These are phyloP conservation scores for Scenedesmus sp. DNA, from an alignment of 163 green algal species.

Conservation along the genomic window DNA sequence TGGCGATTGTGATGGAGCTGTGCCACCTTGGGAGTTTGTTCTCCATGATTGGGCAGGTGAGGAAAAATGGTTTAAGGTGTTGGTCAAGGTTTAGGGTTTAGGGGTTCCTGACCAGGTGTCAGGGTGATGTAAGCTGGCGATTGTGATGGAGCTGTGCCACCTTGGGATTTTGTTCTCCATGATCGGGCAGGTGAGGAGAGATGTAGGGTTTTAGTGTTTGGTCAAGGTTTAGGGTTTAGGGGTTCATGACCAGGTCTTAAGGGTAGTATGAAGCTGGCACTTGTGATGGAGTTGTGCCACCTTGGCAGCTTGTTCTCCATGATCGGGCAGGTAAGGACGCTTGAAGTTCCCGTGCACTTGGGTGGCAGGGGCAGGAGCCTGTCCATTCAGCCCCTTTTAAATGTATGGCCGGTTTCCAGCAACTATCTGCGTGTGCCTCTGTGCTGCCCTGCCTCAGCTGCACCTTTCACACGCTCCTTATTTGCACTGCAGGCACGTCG, in stretches of 20 bases:
- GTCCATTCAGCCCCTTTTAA: background rate
- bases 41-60: constrained; percentile 65
- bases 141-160: constrained; percentile 78
- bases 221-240: too few species aligned
- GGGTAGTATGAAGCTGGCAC: constrained; percentile 65
- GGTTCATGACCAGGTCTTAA: background rate
- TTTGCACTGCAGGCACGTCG: constrained; percentile 34
- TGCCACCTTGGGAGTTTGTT: constrained; percentile 72
- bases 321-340: constrained; percentile 58
- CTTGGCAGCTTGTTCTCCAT: constrained; percentile 74
- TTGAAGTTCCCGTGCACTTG: too few species aligned
- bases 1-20: constrained; percentile 82
- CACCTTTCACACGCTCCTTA: background rate
- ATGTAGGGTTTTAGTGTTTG: too few species aligned
- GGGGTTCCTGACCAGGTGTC: too few species aligned
- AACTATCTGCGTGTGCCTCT: too few species aligned
- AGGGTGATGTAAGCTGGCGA: constrained; percentile 59
- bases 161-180: constrained; percentile 72
- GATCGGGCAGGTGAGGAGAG: constrained; percentile 60
- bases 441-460: too few species aligned
- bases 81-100: background rate
- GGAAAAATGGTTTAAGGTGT: background rate
- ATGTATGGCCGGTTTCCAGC: too few species aligned
- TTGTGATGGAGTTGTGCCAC: constrained; percentile 80
- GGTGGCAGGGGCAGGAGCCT: background rate